Base-by-base conservation (phyloP, 768 basidiomycete species). In the Lactarius tabidus region DNA sequence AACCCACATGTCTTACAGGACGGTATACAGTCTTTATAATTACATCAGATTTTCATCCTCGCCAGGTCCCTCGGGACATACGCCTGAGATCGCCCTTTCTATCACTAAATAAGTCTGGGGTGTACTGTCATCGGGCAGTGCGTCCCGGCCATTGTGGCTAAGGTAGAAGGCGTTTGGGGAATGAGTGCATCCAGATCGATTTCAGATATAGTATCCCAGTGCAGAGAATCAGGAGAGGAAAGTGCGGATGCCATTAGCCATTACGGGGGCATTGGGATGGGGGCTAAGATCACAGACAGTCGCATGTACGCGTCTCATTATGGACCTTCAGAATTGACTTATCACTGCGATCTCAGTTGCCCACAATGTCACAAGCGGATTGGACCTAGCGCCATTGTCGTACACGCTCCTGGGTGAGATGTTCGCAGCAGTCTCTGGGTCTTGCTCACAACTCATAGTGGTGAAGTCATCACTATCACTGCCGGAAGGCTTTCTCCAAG, bases 401-500 rank as follows among this genome's bases (percentile, higher is more conserved):
- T 70, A 3, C 69, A 70, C 20, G 59, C 63, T n/a, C 69, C 67
- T n/a, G 36, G 69, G 69, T 68, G 33, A 61, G 68, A 55, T 17
- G 28, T 28, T 51, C 17, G 48, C 58, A 10, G 56, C 33, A 17
- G 12, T 31, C 23, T 48, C n/a, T 5, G n/a, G 15, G 8, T 17
- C 35, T 6, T 0, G 9, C 45, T 54, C 12, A 41, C 57, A 39
- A 57, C 33, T 20, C 38, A 18, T 53, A 97, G 95, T 57, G 95
- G 95, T 10, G 93, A 96, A 76, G 95, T 97, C 2, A 98, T 95
- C 96, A 98, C 76, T 95, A 95, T 74, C 91, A 96, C 67, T 98
- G 95, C 73, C 88, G 94, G 31, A 95, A 97, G 73, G 81, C 82
- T 0, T 97, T 94, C 72, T 79, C 91, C 14, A 78, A 75, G 57